These are phyloP conservation scores for Pichia sp. DNA, from an alignment of 1,139 yeast genomes.

Conservation along the genomic window DNA sequence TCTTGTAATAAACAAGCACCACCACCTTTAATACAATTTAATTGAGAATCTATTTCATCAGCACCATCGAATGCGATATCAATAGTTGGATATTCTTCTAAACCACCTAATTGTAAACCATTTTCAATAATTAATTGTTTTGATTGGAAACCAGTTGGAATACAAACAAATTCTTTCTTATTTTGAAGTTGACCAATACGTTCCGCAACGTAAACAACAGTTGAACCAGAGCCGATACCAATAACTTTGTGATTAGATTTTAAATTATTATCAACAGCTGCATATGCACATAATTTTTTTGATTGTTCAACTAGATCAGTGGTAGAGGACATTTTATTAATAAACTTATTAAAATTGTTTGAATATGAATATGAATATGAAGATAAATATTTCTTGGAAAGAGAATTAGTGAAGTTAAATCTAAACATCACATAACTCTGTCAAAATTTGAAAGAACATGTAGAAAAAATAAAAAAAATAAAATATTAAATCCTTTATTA, in stretches of 20 bases:
- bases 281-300: conserved; percentile 81
- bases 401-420: not conserved
- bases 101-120: conserved; percentile 69
- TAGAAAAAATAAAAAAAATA: not conserved
- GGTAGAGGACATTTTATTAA: conserved; percentile 6
- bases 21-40: conserved; percentile 95
- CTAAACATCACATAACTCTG: not conserved
- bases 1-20: conserved; percentile 98
- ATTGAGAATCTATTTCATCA: conserved; percentile 79
- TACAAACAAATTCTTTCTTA: conserved; percentile 60
- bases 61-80: conserved; percentile 99
- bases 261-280: conserved; percentile 87
- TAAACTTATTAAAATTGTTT: not conserved
- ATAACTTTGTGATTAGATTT: conserved; percentile 64
- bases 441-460: not conserved
- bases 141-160: conserved; percentile 96
- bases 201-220: conserved; percentile 94
- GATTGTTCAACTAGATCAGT: conserved; percentile 48
- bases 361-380: not conserved
- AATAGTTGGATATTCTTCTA: conserved; percentile 72
- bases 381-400: not conserved
- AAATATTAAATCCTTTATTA: not conserved
- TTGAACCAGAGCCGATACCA: conserved; percentile 95
- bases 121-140: conserved; percentile 77
- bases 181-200: conserved; percentile 68